A percentile compares a stretch with the other conserved stretches of the same genome.
Evolutionary conservation across 148 eudicot genomes (phyloP).

Genomic region (Simmondsia chinensis): DNA sequence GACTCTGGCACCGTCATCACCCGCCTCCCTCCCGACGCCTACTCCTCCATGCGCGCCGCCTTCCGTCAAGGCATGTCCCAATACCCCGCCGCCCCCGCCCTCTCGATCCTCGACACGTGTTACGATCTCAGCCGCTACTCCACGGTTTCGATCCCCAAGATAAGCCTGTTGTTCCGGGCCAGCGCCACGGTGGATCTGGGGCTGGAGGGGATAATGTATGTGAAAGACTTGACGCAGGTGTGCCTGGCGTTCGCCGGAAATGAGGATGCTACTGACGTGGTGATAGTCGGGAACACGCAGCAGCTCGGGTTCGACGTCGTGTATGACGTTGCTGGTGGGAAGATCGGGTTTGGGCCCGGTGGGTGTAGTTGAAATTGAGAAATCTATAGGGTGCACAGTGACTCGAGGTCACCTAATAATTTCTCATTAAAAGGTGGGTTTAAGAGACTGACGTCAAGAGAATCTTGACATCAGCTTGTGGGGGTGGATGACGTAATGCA

Average conservation of each 20-base stretch:
- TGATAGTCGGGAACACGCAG: constrained; percentile 81
- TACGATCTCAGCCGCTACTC: constrained; percentile 49
- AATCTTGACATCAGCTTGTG: no score
- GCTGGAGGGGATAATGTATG: constrained; percentile 55
- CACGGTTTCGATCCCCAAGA: constrained; percentile 50
- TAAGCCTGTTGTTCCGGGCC: constrained; percentile 44
- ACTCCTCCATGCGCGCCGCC: constrained; percentile 34
- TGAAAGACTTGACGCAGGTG: constrained; percentile 66
- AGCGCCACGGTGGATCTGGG: constrained; percentile 46
- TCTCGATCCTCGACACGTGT: constrained; percentile 73
- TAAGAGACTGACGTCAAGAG: no score
- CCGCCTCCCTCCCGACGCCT: constrained; percentile 50
- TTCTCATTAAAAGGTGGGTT: no score
- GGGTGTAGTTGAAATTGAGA: no score
- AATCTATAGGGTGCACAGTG: no score
- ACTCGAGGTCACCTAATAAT: no score
- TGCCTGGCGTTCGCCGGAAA: constrained; percentile 77
- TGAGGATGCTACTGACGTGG: constrained; percentile 45
- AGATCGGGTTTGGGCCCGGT: no score
- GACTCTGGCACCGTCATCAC: constrained; percentile 84
- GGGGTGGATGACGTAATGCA: no score
- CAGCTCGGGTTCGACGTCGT: constrained; percentile 66
- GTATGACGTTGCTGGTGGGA: no score
- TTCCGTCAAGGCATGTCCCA: constrained; percentile 57
- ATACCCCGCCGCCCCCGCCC: constrained; percentile 45